These are phyloP conservation scores for Lophium mytilinum DNA, from an alignment of 495 filamentous ascomycete genomes.

Conservation along the genomic window DNA sequence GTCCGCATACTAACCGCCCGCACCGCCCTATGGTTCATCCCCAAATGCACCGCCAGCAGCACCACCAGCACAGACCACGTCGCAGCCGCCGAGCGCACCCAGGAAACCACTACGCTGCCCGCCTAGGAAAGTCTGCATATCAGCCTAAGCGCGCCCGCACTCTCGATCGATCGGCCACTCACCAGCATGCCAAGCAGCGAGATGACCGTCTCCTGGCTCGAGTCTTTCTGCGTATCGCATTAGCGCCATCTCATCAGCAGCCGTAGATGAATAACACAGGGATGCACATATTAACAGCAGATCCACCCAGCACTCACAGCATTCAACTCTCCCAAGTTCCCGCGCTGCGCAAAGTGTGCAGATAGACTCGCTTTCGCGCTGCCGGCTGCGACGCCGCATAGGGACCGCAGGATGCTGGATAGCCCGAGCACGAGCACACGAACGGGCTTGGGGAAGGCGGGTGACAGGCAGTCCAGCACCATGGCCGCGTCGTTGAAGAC, in stretches of 20 bases:
- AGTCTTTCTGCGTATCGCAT: slow-evolving; percentile 59
- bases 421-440: slow-evolving; percentile 65
- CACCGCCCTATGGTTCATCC: slow-evolving; percentile 79
- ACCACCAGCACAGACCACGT: slow-evolving; percentile 70
- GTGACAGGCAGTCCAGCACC: slow-evolving; percentile 80
- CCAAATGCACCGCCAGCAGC: slow-evolving; percentile 66
- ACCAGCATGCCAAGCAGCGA: slow-evolving; percentile 84
- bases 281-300: not conserved
- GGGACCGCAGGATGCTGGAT: slow-evolving; percentile 66
- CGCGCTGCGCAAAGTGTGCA: slow-evolving; percentile 80
- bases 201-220: slow-evolving; percentile 91
- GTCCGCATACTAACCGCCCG: slow-evolving; percentile 72
- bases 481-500: slow-evolving; percentile 89
- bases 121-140: slow-evolving; percentile 39
- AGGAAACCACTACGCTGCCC: slow-evolving; percentile 71
- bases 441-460: slow-evolving; percentile 58
- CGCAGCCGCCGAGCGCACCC: slow-evolving; percentile 57
- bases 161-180: slow-evolving; percentile 25
- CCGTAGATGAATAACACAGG: too few species aligned
- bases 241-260: not conserved
- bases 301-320: slow-evolving; percentile 47
- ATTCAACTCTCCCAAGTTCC: slow-evolving; percentile 91
- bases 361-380: slow-evolving; percentile 86
- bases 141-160: slow-evolving; percentile 6
- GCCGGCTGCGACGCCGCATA: slow-evolving; percentile 85